Evolutionary conservation across 805 yeast genomes (phyloP).

Genomic region (Candida pini): DNA sequence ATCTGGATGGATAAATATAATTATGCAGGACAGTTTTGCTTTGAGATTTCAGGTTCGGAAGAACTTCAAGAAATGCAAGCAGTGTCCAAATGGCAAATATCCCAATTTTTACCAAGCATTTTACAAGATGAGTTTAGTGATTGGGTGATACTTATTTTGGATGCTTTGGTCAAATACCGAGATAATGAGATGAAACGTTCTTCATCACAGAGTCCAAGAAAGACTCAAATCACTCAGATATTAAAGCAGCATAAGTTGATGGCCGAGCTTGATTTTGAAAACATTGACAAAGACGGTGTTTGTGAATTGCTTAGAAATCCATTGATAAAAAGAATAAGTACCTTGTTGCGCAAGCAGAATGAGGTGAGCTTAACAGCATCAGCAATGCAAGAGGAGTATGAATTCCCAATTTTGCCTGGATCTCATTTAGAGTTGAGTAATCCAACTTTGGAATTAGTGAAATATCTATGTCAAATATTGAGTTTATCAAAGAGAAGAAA

Average conservation of each 20-base stretch:
- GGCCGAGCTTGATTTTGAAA: conserved; percentile 9
- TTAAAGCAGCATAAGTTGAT: conserved; percentile 36
- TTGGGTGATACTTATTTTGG: conserved; percentile 77
- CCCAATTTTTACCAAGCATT: conserved; percentile 64
- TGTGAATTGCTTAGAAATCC: conserved; percentile 57
- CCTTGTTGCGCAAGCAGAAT: conserved; percentile 61
- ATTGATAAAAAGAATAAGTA: conserved; percentile 58
- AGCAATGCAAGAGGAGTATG: conserved; percentile 51
- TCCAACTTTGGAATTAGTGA: conserved; percentile 78
- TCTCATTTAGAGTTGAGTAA: conserved; percentile 51
- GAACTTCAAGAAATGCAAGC: conserved; percentile 43
- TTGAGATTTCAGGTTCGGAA: conserved; percentile 38
- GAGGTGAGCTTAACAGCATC: conserved; percentile 68
- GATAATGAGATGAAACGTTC: conserved; percentile 25
- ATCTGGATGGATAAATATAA: conserved; percentile 94
- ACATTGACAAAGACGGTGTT: conserved; percentile 35
- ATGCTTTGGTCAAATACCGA: conserved; percentile 56
- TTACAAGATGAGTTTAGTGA: conserved; percentile 80
- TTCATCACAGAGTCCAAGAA: conserved; percentile 47
- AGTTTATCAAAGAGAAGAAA: conserved; percentile 57
- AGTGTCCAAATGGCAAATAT: conserved; percentile 71
- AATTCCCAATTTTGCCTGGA: conserved; percentile 75
- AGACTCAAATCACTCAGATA: conserved; percentile 60
- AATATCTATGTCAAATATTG: conserved; percentile 67
- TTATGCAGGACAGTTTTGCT: conserved; percentile 66